These are phyloP conservation scores for Kentomonas sorsogonicus DNA, from an alignment of 208 protist genomes.

Conservation along the genomic window DNA sequence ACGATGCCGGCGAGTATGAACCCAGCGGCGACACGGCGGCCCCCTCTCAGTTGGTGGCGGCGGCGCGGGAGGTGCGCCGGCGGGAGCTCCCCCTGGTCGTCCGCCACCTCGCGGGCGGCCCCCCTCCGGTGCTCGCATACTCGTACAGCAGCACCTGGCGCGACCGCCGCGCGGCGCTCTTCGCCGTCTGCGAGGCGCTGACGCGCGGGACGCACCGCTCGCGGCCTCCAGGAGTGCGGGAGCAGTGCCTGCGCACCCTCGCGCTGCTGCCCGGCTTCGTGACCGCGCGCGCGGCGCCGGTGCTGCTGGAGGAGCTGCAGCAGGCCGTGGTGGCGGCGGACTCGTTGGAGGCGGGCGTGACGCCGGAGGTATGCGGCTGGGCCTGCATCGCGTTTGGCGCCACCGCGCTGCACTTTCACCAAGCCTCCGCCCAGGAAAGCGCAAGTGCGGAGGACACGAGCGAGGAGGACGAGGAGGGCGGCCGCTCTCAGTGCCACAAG, in stretches of 20 bases:
- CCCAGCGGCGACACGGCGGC: too few species aligned
- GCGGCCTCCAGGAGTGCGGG: constrained; percentile 23
- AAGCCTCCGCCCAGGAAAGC: too few species aligned
- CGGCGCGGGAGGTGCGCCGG: neutral
- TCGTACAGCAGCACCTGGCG: constrained; percentile 36
- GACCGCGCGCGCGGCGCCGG: constrained; percentile 35
- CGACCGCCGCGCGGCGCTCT: constrained; percentile 33
- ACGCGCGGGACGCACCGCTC: constrained; percentile 21
- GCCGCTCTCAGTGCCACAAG: too few species aligned
- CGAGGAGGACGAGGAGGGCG: too few species aligned
- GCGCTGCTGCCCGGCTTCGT: constrained; percentile 41
- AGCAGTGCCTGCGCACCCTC: constrained; percentile 57
- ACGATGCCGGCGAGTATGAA: too few species aligned
- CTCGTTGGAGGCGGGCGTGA: too few species aligned
- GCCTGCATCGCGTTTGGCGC: too few species aligned
- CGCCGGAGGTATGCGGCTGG: too few species aligned
- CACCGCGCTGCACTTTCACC: too few species aligned
- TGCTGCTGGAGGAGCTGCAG: constrained; percentile 54
- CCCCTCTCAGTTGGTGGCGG: too few species aligned
- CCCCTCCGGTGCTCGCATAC: constrained; percentile 29
- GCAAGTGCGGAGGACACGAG: too few species aligned
- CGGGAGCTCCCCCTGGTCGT: neutral
- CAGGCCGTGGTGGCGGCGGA: too few species aligned
- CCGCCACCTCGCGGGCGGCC: constrained; percentile 6
- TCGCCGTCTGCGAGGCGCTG: constrained; percentile 47